Percentiles rank a stretch among this genome's conserved stretches.
Conservation (phyloP, 2,329 filamentous ascomycete species). For the Myriosclerotinia scirpicola region DNA sequence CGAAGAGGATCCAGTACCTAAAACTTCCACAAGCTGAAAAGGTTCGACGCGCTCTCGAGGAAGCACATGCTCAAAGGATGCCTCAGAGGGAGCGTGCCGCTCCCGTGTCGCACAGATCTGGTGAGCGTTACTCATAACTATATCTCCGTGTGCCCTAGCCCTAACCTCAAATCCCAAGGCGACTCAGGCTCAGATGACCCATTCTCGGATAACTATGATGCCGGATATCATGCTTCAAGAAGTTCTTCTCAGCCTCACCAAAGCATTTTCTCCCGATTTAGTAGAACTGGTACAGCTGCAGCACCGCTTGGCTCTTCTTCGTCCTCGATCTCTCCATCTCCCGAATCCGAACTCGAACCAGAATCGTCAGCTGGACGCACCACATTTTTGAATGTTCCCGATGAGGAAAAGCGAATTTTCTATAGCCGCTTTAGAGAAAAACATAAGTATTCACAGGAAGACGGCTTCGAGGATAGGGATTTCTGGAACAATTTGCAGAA, state of each 20-base stretch:
- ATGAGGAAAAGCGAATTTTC: slow-evolving; percentile 3
- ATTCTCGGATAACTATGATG: not conserved
- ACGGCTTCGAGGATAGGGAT: not conserved
- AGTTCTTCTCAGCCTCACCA: not conserved
- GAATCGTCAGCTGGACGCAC: not conserved
- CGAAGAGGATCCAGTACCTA: not conserved
- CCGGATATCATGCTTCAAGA: not conserved
- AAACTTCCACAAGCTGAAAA: slow-evolving; percentile 4
- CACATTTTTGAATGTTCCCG: not conserved
- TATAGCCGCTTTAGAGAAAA: not conserved
- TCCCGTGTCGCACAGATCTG: not conserved
- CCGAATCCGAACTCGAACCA: not conserved
- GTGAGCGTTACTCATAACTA: not conserved
- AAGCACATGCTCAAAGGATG: slow-evolving; percentile 21
- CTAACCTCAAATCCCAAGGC: not conserved
- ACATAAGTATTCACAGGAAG: not conserved
- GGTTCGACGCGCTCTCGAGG: not conserved
- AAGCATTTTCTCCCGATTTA: not conserved
- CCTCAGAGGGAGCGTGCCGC: slow-evolving; percentile 24
- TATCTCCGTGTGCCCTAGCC: not conserved
- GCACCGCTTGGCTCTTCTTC: too few species aligned
- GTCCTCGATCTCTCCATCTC: not conserved
- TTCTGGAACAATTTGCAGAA: slow-evolving; percentile 15
- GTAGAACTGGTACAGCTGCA: too few species aligned
- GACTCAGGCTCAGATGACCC: not conserved